These are phyloP conservation scores for Boletus rubroflammeus DNA, from an alignment of 768 basidiomycete species.

Conservation along the genomic window DNA sequence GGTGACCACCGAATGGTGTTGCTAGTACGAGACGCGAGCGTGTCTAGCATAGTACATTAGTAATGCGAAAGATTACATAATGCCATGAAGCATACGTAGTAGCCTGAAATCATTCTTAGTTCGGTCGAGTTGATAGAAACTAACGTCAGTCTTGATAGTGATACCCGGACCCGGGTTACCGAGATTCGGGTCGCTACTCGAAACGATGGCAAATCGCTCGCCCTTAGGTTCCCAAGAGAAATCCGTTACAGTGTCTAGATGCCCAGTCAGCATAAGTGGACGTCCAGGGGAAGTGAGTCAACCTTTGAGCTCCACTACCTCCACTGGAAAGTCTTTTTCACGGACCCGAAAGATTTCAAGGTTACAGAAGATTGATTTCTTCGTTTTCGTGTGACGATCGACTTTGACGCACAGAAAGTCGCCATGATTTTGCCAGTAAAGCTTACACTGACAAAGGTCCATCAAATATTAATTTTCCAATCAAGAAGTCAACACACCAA, in stretches of 20 bases:
- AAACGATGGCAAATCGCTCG: constrained; percentile 92
- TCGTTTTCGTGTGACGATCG: constrained; percentile 97
- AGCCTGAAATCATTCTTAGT: constrained; percentile 92
- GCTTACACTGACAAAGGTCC: constrained; percentile 68
- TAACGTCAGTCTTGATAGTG: constrained; percentile 94
- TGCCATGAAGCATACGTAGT: constrained; percentile 54
- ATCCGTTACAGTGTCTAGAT: constrained; percentile 83
- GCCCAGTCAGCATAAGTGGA: constrained; percentile 8
- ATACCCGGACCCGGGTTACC: constrained; percentile 86
- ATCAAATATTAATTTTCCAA: background rate
- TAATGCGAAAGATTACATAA: background rate
- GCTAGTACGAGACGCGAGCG: constrained; percentile 76
- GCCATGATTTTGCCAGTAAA: constrained; percentile 98
- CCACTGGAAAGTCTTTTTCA: constrained; percentile 97
- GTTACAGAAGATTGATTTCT: constrained; percentile 97
- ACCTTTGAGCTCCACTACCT: constrained; percentile 98
- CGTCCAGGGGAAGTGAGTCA: constrained; percentile 1
- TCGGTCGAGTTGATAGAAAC: constrained; percentile 93
- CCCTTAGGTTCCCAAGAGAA: constrained; percentile 99
- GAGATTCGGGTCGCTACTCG: constrained; percentile 89
- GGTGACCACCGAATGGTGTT: constrained; percentile 98
- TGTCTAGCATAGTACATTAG: constrained; percentile 44
- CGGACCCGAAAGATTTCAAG: constrained; percentile 96
- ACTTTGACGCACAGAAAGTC: constrained; percentile 99
- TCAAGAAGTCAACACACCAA: constrained; percentile 36